Conservation (phyloP, 495 filamentous ascomycete genomes). For the Podospora pseudocomata region DNA sequence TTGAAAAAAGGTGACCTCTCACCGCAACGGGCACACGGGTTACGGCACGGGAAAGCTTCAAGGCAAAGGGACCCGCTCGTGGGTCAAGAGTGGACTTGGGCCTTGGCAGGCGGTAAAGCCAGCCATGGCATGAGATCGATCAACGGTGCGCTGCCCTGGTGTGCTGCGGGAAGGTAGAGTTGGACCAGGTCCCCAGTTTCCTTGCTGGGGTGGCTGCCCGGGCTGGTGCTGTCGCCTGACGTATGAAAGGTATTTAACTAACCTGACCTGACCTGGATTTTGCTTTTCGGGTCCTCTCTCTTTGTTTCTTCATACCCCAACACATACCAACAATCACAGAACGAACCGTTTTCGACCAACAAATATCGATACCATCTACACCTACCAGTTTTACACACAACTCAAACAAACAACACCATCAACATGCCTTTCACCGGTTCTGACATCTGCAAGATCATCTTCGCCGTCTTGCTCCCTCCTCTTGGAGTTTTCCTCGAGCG, state of each 20-base stretch:
- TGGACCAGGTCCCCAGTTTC: neutral
- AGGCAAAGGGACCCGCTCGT: neutral
- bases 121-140: neutral
- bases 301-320: neutral
- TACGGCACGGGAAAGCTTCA: neutral
- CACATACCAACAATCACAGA: neutral
- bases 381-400: neutral
- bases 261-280: neutral
- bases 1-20: neutral
- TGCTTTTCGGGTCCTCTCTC: neutral
- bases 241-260: neutral
- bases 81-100: neutral
- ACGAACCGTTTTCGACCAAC: neutral
- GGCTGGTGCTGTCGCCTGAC: neutral
- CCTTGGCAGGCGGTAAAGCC: neutral
- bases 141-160: neutral
- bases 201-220: too few species aligned
- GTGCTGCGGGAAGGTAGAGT: neutral
- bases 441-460: slow-evolving; percentile 90
- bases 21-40: neutral
- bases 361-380: neutral
- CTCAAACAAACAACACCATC: neutral
- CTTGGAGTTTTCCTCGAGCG: slow-evolving; percentile 86
- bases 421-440: slow-evolving; percentile 52
- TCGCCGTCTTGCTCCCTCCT: slow-evolving; percentile 83